These are phyloP conservation scores for Cercis canadensis DNA, from an alignment of 306 rosid species.

Conservation along the genomic window DNA sequence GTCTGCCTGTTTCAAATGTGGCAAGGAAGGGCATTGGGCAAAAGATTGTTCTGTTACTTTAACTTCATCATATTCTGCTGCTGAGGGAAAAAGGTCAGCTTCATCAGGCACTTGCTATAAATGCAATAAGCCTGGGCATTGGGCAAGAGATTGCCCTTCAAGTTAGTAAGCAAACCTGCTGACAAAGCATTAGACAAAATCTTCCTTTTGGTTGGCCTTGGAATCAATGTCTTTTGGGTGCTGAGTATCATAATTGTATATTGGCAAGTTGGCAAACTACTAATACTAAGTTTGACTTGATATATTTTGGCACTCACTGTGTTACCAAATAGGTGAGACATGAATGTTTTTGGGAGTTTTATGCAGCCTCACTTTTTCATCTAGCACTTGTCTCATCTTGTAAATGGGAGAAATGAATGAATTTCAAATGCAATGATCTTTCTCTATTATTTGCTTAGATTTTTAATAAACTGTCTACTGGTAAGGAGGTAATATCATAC, in stretches of 20 bases:
- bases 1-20: conserved; percentile 57
- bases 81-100: conserved; percentile 41
- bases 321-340: no score
- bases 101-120: conserved; percentile 49
- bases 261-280: not conserved
- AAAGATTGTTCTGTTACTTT: conserved; percentile 44
- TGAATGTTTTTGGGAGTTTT: not conserved
- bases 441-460: no score
- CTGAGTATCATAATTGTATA: not conserved
- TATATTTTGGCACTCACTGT: not conserved
- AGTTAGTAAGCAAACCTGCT: not conserved
- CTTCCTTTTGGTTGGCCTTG: not conserved
- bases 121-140: conserved; percentile 59
- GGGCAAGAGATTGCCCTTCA: conserved; percentile 55
- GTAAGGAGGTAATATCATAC: no score
- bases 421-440: no score
- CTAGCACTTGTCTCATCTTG: no score
- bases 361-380: no score
- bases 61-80: conserved; percentile 39
- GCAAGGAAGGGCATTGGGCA: conserved; percentile 66
- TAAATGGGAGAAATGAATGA: no score
- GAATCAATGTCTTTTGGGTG: no score
- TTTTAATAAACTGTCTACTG: no score
- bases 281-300: no score
- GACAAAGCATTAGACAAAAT: not conserved